A percentile compares a stretch with the other conserved stretches of the same genome.
Conservation (phyloP, 2,329 filamentous ascomycete genomes). For the Talaromyces sp. region DNA sequence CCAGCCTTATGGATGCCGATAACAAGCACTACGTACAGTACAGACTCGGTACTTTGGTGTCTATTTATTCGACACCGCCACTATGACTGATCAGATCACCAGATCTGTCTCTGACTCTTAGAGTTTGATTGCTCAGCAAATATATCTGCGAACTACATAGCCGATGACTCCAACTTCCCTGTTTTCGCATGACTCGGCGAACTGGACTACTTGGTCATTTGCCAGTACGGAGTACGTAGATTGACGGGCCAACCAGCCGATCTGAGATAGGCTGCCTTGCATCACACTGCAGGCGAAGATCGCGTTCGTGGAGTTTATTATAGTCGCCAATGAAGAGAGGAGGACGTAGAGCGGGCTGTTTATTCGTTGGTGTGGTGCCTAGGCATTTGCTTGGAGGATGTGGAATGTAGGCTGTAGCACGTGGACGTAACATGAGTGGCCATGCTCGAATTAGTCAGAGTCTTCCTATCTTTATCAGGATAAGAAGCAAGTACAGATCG, state of each 20-base stretch:
- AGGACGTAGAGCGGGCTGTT: background rate
- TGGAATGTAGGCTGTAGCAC: background rate
- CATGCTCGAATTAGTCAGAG: background rate
- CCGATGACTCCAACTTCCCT: background rate
- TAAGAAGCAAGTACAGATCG: background rate
- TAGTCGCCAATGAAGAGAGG: background rate
- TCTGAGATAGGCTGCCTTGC: constrained; percentile 9
- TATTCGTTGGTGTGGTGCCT: background rate
- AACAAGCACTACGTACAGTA: background rate
- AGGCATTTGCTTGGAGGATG: background rate
- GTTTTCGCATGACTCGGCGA: background rate
- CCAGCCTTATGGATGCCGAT: constrained; percentile 11
- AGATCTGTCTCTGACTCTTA: background rate
- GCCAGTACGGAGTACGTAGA: background rate
- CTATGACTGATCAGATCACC: constrained; percentile 12
- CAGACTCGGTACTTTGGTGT: too few relatives aligned
- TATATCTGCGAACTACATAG: background rate
- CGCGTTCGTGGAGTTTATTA: background rate
- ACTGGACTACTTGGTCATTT: background rate
- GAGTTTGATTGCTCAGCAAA: background rate
- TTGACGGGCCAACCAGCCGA: constrained; percentile 1
- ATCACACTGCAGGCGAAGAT: constrained; percentile 9
- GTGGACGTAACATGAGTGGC: background rate
- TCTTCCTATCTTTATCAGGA: background rate
- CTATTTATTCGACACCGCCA: background rate